Base-by-base conservation (phyloP, 345 rosid genomes). In the Cardamine resedifolia region DNA sequence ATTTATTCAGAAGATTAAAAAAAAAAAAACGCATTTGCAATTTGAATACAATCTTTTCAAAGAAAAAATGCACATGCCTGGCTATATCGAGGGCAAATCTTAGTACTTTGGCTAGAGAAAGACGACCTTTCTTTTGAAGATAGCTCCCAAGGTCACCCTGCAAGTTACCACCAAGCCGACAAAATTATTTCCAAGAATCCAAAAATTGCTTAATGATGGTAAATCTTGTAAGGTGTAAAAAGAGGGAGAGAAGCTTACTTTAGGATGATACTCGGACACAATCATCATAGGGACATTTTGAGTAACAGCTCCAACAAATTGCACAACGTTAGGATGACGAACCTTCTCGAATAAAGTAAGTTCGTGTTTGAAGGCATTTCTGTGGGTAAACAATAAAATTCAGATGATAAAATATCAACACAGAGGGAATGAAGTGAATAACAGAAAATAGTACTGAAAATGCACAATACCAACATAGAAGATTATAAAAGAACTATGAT, bases 291-390 rank as follows among this genome's bases (percentile, higher is more conserved):
- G 99, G 52, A 85, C 72, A 65, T 95, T 91, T 80, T 95, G 99
- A 47, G 99, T 95, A 66, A 95, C 99, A 68, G 99, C 97, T 78
- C 99, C 99, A 70, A 95, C 97, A 86, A 95, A 95, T 75, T 95
- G 99, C 70, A 95, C 89, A 66, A 95, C 87, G 79, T 95, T 95
- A 21, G 99, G 99, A 88, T 95, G 99, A 38, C 99, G 86, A 30
- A 90, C 97, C 82, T 85, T 91, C 81, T 95, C 97, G 55, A 95
- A 75, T 68, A 90, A 68, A 74, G 94, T 92, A 26, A 95, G 87
- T 83, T 95, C 99, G 59, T 88, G 75, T 70, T 87, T 91, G 86
- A 95, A 95, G 78, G 90, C 92, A 53, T 82, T 84, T 88, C 99
- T 95, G 90, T 77, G 26, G 28, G 24, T 31, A 62, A 26, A 30